These are phyloP conservation scores for Fusarium euwallaceae DNA, from an alignment of 2,329 filamentous ascomycete genomes.

Conservation along the genomic window DNA sequence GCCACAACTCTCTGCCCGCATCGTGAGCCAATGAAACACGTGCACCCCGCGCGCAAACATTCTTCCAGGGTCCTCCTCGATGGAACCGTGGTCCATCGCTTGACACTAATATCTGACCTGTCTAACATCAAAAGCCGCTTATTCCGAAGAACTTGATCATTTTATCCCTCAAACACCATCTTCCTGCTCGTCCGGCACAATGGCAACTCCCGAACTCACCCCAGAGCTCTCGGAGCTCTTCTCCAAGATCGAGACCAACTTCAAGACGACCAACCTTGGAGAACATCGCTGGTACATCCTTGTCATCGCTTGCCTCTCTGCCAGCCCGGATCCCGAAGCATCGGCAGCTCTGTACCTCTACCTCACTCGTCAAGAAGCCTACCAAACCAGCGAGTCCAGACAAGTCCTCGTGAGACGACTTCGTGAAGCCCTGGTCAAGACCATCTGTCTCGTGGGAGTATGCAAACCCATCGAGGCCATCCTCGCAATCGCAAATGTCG, in stretches of 20 bases:
- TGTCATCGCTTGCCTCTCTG: conserved; percentile 31
- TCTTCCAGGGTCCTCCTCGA: neutral
- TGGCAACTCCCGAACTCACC: conserved; percentile 3
- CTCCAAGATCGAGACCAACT: conserved; percentile 25
- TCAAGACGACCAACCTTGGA: conserved; percentile 31
- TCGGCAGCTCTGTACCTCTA: conserved; percentile 35
- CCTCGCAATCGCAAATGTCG: conserved; percentile 65
- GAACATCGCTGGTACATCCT: conserved; percentile 38
- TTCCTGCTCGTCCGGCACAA: neutral
- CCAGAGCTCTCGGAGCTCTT: conserved; percentile 29
- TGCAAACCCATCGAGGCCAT: conserved; percentile 74
- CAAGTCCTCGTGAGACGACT: conserved; percentile 63
- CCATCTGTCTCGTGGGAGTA: conserved; percentile 69
- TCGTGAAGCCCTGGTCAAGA: conserved; percentile 71
- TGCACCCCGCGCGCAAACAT: neutral
- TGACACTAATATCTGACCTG: neutral
- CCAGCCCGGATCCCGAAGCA: conserved; percentile 37
- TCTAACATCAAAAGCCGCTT: neutral
- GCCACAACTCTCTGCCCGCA: neutral
- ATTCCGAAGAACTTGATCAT: neutral
- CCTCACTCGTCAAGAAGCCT: conserved; percentile 56
- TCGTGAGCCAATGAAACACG: neutral
- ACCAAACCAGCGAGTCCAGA: conserved; percentile 57
- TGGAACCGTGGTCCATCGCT: neutral
- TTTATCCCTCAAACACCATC: neutral